Evolutionary conservation across 495 filamentous ascomycete genomes (phyloP).

Genomic region (Terfezia boudieri): DNA sequence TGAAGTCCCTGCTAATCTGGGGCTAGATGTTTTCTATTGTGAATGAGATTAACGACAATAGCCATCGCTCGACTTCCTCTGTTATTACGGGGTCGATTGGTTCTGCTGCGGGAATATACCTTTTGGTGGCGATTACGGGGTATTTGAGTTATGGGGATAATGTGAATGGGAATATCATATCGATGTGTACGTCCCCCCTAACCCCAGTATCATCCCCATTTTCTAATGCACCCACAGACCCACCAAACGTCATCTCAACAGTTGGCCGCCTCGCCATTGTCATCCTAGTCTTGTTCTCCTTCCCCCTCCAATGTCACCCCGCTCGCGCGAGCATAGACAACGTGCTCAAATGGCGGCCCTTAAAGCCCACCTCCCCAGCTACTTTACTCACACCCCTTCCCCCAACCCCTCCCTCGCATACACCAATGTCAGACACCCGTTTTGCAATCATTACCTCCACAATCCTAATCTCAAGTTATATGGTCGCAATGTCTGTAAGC

Average conservation of each 20-base stretch:
- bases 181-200: constrained; percentile 33
- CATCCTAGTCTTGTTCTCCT: constrained; percentile 88
- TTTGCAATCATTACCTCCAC: constrained; percentile 76
- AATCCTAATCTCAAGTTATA: constrained; percentile 64
- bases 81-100: constrained; percentile 73
- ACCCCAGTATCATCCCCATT: no score
- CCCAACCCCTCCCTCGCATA: constrained; percentile 21
- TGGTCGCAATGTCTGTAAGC: constrained; percentile 72
- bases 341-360: constrained; percentile 75
- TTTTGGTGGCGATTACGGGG: constrained; percentile 80
- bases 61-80: constrained; percentile 44
- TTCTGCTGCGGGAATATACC: constrained; percentile 53
- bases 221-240: constrained; percentile 19
- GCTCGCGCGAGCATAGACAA: constrained; percentile 86
- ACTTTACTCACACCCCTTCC: constrained; percentile 21
- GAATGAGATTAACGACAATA: constrained; percentile 79
- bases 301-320: constrained; percentile 85
- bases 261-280: constrained; percentile 91
- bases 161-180: constrained; percentile 74
- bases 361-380: background rate
- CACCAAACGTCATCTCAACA: constrained; percentile 58
- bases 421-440: constrained; percentile 54
- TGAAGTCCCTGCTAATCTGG: background rate
- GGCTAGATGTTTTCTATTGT: constrained; percentile 90
- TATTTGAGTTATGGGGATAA: constrained; percentile 84